Conservation (phyloP, 257 asterid species). For the Nicotiana tabacum region DNA sequence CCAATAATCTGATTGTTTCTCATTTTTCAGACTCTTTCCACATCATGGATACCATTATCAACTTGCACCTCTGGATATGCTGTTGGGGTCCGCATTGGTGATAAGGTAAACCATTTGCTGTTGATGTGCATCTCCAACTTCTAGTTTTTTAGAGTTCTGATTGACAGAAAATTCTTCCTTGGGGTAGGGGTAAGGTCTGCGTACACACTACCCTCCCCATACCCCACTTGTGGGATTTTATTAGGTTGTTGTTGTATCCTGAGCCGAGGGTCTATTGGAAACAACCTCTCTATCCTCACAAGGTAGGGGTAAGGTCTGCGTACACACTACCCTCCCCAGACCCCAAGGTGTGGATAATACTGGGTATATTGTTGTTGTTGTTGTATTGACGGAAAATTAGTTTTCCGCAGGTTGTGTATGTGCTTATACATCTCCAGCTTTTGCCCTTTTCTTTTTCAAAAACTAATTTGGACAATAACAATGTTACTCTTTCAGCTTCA, state of each 20-base stretch:
- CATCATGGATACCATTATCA: conserved; percentile 47
- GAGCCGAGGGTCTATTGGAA: no score
- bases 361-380: no score
- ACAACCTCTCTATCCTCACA: no score
- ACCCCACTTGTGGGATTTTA: no score
- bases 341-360: no score
- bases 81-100: conserved; percentile 61
- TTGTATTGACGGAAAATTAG: background rate
- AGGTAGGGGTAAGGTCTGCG: no score
- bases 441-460: background rate
- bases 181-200: no score
- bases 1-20: conserved; percentile 16
- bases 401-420: background rate
- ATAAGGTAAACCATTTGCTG: conserved; percentile 45
- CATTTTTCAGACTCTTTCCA: conserved; percentile 48
- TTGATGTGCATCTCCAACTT: background rate
- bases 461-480: background rate
- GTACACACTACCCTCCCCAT: no score
- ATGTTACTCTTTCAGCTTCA: background rate
- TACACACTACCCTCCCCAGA: no score
- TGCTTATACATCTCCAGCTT: background rate
- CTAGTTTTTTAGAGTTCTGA: background rate
- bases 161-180: background rate
- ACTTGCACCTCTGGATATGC: conserved; percentile 42
- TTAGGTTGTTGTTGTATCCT: no score